Percentiles rank a stretch among this genome's conserved stretches.
Evolutionary conservation across 345 rosid genomes (phyloP).

Genomic region (Salix koriyanagi): DNA sequence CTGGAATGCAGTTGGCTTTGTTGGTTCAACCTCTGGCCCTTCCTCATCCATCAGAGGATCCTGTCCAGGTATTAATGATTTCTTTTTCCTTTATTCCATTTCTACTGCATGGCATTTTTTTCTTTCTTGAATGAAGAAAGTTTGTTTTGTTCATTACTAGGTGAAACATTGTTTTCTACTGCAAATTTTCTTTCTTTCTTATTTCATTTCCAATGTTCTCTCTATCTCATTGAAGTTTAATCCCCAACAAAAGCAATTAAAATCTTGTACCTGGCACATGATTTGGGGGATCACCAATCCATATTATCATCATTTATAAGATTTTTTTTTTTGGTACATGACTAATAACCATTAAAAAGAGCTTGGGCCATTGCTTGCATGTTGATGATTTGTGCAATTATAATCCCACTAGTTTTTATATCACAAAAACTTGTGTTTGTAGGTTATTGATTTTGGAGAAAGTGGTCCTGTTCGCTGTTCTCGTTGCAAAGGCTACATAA

Average conservation of each 20-base stretch:
- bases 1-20: conserved; percentile 92
- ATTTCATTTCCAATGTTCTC: neutral
- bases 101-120: neutral
- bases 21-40: conserved; percentile 94
- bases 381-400: neutral
- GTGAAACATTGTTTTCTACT: neutral
- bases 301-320: neutral
- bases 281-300: neutral
- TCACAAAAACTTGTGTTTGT: neutral
- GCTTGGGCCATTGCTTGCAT: neutral
- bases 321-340: neutral
- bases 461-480: conserved; percentile 34
- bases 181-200: neutral
- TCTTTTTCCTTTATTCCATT: neutral
- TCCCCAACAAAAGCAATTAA: neutral
- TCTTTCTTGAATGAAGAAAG: neutral
- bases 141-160: neutral
- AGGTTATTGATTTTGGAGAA: conserved; percentile 38
- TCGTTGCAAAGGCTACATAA: conserved; percentile 36
- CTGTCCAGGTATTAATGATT: conserved; percentile 60
- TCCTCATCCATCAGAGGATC: conserved; percentile 95
- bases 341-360: neutral
- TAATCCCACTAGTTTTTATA: neutral
- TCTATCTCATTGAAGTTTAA: neutral
- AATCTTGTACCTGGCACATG: neutral